Evolutionary conservation across 495 filamentous ascomycete species (phyloP).

Genomic region (Penicillium goetzii): DNA sequence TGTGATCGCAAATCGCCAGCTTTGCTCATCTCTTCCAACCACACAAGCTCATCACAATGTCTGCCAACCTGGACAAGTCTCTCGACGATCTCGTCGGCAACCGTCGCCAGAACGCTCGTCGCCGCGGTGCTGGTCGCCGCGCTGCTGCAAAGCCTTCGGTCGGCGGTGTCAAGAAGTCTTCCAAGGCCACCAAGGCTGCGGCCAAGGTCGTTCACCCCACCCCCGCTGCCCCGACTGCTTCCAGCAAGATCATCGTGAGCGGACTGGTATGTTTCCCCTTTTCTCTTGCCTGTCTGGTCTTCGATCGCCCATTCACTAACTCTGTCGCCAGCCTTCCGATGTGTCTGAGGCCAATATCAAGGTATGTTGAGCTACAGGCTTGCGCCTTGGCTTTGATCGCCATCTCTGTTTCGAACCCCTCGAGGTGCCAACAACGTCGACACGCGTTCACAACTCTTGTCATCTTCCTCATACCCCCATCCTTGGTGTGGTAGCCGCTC

Average conservation of each 20-base stretch:
- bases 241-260: conserved; percentile 95
- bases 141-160: conserved; percentile 59
- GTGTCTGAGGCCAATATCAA: conserved; percentile 94
- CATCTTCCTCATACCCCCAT: conserved; percentile 32
- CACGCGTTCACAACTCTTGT: conserved; percentile 38
- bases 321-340: conserved; percentile 74
- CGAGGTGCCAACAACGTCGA: conserved; percentile 46
- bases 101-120: conserved; percentile 61
- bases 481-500: conserved; percentile 32
- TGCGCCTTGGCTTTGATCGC: conserved; percentile 59
- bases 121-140: conserved; percentile 54
- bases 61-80: conserved; percentile 91
- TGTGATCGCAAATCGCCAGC: conserved; percentile 25
- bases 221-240: conserved; percentile 60
- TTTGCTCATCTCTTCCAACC: conserved; percentile 17
- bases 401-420: conserved; percentile 51
- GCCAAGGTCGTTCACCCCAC: conserved; percentile 69
- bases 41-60: conserved; percentile 57
- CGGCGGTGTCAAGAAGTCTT: conserved; percentile 85
- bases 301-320: conserved; percentile 51
- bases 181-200: conserved; percentile 62
- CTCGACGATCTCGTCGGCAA: conserved; percentile 93
- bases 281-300: not conserved
- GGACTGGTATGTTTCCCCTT: conserved; percentile 76
- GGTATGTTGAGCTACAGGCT: conserved; percentile 89